Conservation (phyloP, 441 rosid genomes). For the Syzygium malaccense region DNA sequence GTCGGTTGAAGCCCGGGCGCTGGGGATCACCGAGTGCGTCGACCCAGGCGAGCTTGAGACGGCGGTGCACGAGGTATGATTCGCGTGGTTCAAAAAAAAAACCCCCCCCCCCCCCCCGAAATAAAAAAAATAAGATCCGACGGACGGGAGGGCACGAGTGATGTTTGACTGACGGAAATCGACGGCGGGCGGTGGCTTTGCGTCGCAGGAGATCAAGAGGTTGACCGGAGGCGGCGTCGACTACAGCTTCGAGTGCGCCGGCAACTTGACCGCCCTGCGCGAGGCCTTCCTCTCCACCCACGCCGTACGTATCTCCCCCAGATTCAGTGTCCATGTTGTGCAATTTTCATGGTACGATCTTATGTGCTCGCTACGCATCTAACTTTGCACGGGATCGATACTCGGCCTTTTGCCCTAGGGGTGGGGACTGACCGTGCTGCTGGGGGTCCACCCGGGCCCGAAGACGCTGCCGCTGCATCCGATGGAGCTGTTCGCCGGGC, state of each 20-base stretch:
- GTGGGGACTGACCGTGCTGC: slow-evolving; percentile 28
- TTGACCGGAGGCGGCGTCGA: slow-evolving; percentile 31
- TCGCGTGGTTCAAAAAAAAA: neutral
- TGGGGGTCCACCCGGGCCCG: slow-evolving; percentile 30
- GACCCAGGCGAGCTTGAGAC: slow-evolving; percentile 19
- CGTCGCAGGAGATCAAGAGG: slow-evolving; percentile 23
- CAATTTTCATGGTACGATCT: neutral
- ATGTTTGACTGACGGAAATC: neutral
- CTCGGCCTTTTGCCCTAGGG: slow-evolving; percentile 7
- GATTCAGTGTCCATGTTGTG: neutral
- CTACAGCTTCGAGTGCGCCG: slow-evolving; percentile 35
- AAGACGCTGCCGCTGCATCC: slow-evolving; percentile 26
- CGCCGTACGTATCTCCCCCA: neutral
- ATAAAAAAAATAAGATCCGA: neutral
- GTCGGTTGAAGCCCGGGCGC: slow-evolving; percentile 13
- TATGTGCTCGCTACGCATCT: neutral
- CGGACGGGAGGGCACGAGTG: neutral
- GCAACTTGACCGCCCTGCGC: slow-evolving; percentile 20
- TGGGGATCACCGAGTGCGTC: slow-evolving; percentile 31
- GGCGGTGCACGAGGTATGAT: slow-evolving; percentile 25
- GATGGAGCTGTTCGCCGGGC: slow-evolving; percentile 35
- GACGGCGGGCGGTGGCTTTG: neutral
- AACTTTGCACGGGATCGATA: neutral
- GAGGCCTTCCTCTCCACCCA: slow-evolving; percentile 39
- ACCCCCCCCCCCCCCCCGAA: too few species aligned